phyloP scores from a whole-genome alignment of 768 basidiomycete genomes.

The Xerocomellus amylosporus region DNA sequence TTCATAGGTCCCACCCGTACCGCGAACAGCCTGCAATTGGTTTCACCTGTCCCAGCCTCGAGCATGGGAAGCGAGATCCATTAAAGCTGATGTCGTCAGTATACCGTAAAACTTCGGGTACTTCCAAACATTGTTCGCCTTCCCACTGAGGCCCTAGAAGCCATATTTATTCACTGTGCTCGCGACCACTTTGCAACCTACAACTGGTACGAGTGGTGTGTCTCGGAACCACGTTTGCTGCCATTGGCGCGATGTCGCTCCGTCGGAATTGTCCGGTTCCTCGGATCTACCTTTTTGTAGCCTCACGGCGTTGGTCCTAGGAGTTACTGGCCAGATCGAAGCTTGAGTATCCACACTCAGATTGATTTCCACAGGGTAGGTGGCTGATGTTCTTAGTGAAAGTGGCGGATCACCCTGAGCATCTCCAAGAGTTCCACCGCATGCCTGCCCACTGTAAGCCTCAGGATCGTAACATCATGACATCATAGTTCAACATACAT shows the following conservation, averaged over 20 bases:
- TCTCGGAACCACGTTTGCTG: neutral
- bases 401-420: neutral
- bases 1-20: too few relatives aligned
- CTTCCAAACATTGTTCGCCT: conserved; percentile 6
- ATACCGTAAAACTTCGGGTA: neutral
- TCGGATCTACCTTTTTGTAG: conserved; percentile 35
- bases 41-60: neutral
- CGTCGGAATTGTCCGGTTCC: conserved; percentile 36
- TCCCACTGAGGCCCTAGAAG: neutral
- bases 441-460: too few relatives aligned
- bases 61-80: too few relatives aligned
- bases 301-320: conserved; percentile 32
- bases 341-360: too few relatives aligned
- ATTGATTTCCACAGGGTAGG: too few relatives aligned
- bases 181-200: neutral
- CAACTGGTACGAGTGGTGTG: neutral
- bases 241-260: conserved; percentile 32
- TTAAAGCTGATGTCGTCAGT: too few relatives aligned
- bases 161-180: conserved; percentile 3
- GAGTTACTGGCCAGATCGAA: conserved; percentile 42
- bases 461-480: too few relatives aligned
- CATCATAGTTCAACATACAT: too few relatives aligned
- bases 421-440: too few relatives aligned
- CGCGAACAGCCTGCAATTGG: too few relatives aligned
- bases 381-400: neutral